Evolutionary conservation across 441 rosid species (phyloP), one percentile per base, ranked within the genome.

Genomic region (Arabidopsis lyrata): DNA sequence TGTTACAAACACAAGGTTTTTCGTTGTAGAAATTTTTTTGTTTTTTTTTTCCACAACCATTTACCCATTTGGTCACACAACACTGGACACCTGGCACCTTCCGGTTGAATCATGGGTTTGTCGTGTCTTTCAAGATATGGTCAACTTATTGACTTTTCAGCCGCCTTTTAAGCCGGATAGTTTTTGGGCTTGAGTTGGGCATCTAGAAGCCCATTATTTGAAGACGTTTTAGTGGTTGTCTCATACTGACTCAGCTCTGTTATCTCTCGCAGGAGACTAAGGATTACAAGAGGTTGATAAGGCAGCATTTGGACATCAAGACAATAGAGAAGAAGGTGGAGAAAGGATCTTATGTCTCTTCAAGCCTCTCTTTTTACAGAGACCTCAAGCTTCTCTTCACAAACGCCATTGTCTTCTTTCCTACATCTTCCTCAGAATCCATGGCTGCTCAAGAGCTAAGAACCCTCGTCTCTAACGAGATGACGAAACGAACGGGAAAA

Each of bases 311-410:
- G 77, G 91, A 87, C 66, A 67, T 87, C 3, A 79, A 83, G 18
- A 80, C 84, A n/a, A 81, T 87, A 68, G 78, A 83, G 47, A 63
- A 75, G 16, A 85, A 78, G 74, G 16, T 87, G 4, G 69, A 70
- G 32, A 74, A 79, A 75, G 85, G 86, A 54, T 63, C 16, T 6
- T 87, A 85, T 63, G 57, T 69, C 29, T 74, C 87, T 39, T 73
- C 71, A 69, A 42, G 67, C 29, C 79, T 82, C 24, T 24, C 74
- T 0, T 83, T 85, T 68, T 81, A 85, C 73, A 83, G 87, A 55
- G 91, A 87, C 65, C 73, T 87, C 41, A 75, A 81, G 68, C 86
- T 87, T 75, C 84, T 87, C 64, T 81, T 82, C 78, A 79, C 80
- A 75, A 87, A 87, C 72, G 83, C 85, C 73, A 67, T 87, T 54